These are phyloP conservation scores for Wickerhamiella dianesei DNA, from an alignment of 805 yeast genomes.

Conservation along the genomic window DNA sequence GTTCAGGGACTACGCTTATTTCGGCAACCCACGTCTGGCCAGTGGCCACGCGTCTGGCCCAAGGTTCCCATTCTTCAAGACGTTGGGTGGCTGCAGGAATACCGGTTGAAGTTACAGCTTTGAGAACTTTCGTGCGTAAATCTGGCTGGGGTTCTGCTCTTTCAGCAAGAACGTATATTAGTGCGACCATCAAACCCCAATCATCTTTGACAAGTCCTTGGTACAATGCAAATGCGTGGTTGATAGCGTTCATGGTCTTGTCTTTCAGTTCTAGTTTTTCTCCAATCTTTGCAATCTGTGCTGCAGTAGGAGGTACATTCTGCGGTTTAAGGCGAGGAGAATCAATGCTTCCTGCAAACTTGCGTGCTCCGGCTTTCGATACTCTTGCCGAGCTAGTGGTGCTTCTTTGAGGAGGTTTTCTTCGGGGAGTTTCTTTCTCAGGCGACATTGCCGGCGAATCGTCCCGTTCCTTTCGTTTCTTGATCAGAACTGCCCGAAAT, in stretches of 20 bases:
- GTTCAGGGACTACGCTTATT: constrained; percentile 18
- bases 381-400: not conserved
- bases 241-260: constrained; percentile 13
- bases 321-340: not conserved
- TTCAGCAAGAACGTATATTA: constrained; percentile 20
- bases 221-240: constrained; percentile 21
- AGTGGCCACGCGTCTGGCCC: constrained; percentile 24
- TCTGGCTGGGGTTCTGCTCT: constrained; percentile 21
- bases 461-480: not conserved
- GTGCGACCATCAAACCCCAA: constrained; percentile 26
- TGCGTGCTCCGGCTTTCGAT: constrained; percentile 1
- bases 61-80: constrained; percentile 24
- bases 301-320: constrained; percentile 7
- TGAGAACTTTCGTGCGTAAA: not conserved
- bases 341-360: not conserved
- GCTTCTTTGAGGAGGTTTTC: not conserved
- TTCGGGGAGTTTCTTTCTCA: not conserved
- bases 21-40: constrained; percentile 25
- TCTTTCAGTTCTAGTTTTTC: constrained; percentile 6
- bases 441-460: constrained; percentile 1
- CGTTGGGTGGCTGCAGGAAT: constrained; percentile 4
- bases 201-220: constrained; percentile 23
- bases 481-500: constrained; percentile 8
- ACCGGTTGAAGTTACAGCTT: not conserved
- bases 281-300: constrained; percentile 5